phyloP scores from a whole-genome alignment of 2,329 filamentous ascomycete genomes.

The Aspergillus sp. region DNA sequence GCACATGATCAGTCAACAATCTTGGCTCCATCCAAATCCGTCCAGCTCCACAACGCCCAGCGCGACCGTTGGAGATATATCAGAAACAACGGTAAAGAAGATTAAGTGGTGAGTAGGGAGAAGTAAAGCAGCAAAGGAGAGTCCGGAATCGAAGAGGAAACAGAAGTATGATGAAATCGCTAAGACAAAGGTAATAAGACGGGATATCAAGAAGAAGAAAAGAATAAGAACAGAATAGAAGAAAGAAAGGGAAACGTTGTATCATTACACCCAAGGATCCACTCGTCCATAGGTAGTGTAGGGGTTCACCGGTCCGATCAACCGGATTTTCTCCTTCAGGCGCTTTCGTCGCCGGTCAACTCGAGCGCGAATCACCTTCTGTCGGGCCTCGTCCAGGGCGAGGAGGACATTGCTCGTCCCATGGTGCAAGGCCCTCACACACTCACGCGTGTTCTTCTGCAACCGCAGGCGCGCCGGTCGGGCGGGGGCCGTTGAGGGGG shows the following conservation, averaged over 20 bases:
- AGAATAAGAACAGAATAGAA: background rate
- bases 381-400: constrained; percentile 33
- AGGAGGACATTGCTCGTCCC: constrained; percentile 26
- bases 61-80: constrained; percentile 3
- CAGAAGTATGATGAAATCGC: background rate
- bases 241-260: background rate
- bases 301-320: constrained; percentile 39
- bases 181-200: constrained; percentile 7
- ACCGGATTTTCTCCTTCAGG: constrained; percentile 41
- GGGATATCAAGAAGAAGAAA: constrained; percentile 2
- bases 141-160: background rate
- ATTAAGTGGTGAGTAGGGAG: background rate
- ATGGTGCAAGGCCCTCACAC: constrained; percentile 23
- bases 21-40: background rate
- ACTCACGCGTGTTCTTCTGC: constrained; percentile 26
- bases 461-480: constrained; percentile 20
- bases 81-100: background rate
- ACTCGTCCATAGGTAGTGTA: constrained; percentile 21
- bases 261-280: constrained; percentile 30
- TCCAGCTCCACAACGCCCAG: constrained; percentile 13
- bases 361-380: constrained; percentile 32
- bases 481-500: constrained; percentile 13
- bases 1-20: background rate
- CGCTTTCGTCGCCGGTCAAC: constrained; percentile 36
- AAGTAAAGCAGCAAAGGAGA: background rate